These are phyloP conservation scores for Linnemannia zychae DNA, from an alignment of 192 early-diverging fungal species.

Conservation along the genomic window DNA sequence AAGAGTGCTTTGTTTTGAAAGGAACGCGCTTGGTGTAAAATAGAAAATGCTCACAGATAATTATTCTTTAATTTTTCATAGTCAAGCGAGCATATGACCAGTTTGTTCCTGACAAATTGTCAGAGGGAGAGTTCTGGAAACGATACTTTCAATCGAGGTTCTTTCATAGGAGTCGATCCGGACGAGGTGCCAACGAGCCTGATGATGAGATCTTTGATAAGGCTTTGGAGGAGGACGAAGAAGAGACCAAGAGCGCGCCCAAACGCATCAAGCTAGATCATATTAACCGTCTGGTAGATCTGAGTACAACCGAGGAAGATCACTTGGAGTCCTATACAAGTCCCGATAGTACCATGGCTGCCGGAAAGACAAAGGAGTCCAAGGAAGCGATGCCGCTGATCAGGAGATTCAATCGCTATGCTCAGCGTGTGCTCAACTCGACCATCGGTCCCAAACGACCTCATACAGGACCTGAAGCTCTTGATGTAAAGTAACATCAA, in stretches of 20 bases:
- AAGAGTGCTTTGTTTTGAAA: neutral
- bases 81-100: constrained; percentile 87
- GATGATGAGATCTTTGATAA: constrained; percentile 86
- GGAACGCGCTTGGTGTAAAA: neutral
- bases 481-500: constrained; percentile 22
- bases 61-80: constrained; percentile 26
- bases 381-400: constrained; percentile 83
- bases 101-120: constrained; percentile 83
- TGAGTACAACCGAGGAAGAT: constrained; percentile 86
- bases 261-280: constrained; percentile 67
- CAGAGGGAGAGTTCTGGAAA: constrained; percentile 90
- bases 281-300: constrained; percentile 79
- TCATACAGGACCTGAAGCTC: constrained; percentile 15
- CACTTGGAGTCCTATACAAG: constrained; percentile 67
- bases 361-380: constrained; percentile 37
- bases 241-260: constrained; percentile 57
- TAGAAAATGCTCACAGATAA: neutral
- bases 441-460: constrained; percentile 38
- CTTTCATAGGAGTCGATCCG: constrained; percentile 85
- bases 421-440: constrained; percentile 80
- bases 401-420: constrained; percentile 90
- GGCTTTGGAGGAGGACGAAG: constrained; percentile 84
- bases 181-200: constrained; percentile 56
- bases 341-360: constrained; percentile 44
- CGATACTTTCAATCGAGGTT: constrained; percentile 86